Evolutionary conservation across 1,139 yeast genomes (phyloP).

Genomic region (Wickerhamomyces sp.): DNA sequence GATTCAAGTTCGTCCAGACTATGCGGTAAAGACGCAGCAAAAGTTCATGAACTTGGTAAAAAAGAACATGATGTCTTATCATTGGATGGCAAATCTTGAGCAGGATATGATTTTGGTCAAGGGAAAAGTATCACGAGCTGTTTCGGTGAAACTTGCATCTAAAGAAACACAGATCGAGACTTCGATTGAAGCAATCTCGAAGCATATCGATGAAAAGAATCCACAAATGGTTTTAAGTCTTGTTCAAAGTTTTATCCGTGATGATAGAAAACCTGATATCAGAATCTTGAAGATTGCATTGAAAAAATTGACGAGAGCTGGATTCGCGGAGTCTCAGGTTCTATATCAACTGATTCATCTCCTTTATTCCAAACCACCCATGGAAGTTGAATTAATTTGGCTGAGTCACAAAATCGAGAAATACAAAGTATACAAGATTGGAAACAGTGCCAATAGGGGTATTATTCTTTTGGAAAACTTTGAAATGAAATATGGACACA

Average conservation of each 20-base stretch:
- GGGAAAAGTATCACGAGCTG: background rate
- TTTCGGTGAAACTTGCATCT: too few species aligned
- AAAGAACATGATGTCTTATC: background rate
- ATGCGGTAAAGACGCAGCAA: background rate
- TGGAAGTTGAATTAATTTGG: slow-evolving; percentile 12
- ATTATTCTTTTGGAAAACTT: slow-evolving; percentile 5
- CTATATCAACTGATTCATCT: slow-evolving; percentile 13
- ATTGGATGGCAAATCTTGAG: slow-evolving; percentile 5
- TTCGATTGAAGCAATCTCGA: slow-evolving; percentile 1
- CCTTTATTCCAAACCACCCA: slow-evolving; percentile 6
- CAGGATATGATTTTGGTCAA: background rate
- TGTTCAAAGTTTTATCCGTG: slow-evolving; percentile 14
- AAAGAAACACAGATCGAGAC: background rate
- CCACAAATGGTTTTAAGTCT: slow-evolving; percentile 8
- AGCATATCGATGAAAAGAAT: background rate
- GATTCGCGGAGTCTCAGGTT: slow-evolving; percentile 9
- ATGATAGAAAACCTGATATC: slow-evolving; percentile 16
- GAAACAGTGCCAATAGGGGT: slow-evolving; percentile 2
- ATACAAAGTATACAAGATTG: background rate
- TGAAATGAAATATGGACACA: slow-evolving; percentile 3
- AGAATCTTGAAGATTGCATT: slow-evolving; percentile 7
- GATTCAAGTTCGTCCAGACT: slow-evolving; percentile 2
- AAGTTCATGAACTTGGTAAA: slow-evolving; percentile 1
- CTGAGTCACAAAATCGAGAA: slow-evolving; percentile 4
- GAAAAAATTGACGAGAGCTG: slow-evolving; percentile 5